These are phyloP conservation scores for Xylaria telfairii DNA, from an alignment of 495 filamentous ascomycete genomes.

Conservation along the genomic window DNA sequence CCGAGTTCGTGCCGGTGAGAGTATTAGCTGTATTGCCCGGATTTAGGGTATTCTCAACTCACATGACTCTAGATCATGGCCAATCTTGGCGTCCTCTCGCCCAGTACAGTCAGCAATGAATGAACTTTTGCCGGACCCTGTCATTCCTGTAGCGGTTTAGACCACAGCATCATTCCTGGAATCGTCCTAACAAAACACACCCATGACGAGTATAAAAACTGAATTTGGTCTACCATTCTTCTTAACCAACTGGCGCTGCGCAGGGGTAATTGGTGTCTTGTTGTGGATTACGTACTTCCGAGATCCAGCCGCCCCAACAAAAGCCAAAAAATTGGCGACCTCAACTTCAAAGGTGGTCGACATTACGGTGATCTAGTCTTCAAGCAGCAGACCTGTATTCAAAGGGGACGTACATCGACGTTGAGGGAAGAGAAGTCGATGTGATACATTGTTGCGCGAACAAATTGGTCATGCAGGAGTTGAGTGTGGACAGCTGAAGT, in stretches of 20 bases:
- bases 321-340: neutral
- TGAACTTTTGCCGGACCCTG: constrained; percentile 47
- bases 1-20: constrained; percentile 7
- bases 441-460: neutral
- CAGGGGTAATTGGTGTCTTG: neutral
- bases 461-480: too few species aligned
- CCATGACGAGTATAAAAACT: constrained; percentile 7
- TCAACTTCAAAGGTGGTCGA: neutral
- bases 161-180: neutral
- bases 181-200: neutral
- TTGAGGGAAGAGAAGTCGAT: neutral
- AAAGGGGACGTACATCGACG: neutral
- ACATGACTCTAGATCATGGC: constrained; percentile 39
- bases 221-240: neutral
- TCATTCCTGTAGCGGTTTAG: constrained; percentile 48
- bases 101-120: constrained; percentile 44
- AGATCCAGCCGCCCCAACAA: constrained; percentile 2
- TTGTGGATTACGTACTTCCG: neutral
- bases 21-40: neutral
- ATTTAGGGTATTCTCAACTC: constrained; percentile 8
- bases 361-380: neutral
- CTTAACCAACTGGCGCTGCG: neutral
- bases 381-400: neutral
- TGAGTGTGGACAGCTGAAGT: neutral
- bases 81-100: constrained; percentile 30